These are phyloP conservation scores for Calonectria montana DNA, from an alignment of 2,329 filamentous ascomycete genomes.

Conservation along the genomic window DNA sequence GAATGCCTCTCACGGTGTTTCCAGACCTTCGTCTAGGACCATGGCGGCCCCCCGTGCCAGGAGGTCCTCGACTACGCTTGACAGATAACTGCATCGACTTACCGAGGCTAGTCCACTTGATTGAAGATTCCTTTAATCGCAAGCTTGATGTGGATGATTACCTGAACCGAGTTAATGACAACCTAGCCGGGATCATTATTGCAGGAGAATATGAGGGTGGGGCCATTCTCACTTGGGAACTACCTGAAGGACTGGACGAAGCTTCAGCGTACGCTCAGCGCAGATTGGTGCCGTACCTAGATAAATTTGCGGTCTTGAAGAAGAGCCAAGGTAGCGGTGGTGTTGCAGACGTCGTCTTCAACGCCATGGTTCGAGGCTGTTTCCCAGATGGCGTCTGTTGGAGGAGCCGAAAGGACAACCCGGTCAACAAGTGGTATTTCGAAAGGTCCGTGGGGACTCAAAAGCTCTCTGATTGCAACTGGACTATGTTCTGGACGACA, in stretches of 20 bases:
- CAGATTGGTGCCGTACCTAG: constrained; percentile 88
- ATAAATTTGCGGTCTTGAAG: constrained; percentile 96
- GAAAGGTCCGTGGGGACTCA: constrained; percentile 86
- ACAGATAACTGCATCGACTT: constrained; percentile 87
- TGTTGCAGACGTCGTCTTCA: constrained; percentile 96
- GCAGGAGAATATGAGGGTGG: constrained; percentile 97
- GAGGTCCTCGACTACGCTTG: constrained; percentile 72
- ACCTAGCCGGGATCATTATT: constrained; percentile 91
- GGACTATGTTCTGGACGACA: constrained; percentile 99
- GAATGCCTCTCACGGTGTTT: constrained; percentile 88
- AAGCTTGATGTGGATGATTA: constrained; percentile 88
- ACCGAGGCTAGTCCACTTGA: constrained; percentile 83
- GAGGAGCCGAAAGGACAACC: constrained; percentile 90
- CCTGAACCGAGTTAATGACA: constrained; percentile 80
- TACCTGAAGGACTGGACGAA: constrained; percentile 69
- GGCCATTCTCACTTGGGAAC: constrained; percentile 95
- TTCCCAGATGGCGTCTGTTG: constrained; percentile 93
- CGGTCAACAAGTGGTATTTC: constrained; percentile 99
- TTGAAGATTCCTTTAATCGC: constrained; percentile 92
- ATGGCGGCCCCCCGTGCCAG: constrained; percentile 76
- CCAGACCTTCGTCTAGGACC: constrained; percentile 76
- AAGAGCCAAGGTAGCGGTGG: constrained; percentile 90
- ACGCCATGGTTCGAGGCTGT: constrained; percentile 90
- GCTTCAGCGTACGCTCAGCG: constrained; percentile 65
- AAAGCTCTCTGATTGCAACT: constrained; percentile 84